Conservation (phyloP, 169 alveolate genomes). For the Cyclospora cayetanensis region DNA sequence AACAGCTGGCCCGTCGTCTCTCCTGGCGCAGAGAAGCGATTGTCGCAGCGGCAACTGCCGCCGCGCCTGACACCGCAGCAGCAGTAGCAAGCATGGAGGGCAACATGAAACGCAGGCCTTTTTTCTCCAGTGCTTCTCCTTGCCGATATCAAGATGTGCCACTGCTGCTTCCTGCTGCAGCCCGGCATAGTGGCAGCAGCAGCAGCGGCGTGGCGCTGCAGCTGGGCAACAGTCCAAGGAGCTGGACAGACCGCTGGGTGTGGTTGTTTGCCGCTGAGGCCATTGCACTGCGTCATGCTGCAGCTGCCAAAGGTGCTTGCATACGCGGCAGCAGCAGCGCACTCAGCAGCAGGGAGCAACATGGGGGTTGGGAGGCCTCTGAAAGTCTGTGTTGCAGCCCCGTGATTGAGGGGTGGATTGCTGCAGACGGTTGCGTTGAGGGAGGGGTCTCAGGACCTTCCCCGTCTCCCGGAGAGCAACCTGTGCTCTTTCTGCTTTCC, state of each 20-base stretch:
- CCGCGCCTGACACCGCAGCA: not conserved
- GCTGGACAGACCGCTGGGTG: slow-evolving; percentile 18
- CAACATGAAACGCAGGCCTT: not conserved
- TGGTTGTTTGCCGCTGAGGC: slow-evolving; percentile 20
- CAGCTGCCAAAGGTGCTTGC: not conserved
- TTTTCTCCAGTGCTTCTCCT: not conserved
- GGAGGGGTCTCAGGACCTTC: not conserved
- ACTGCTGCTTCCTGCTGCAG: not conserved
- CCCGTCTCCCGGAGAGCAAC: not conserved
- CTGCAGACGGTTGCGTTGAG: not conserved
- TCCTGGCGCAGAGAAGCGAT: not conserved
- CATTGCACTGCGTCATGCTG: not conserved
- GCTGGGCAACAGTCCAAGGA: not conserved
- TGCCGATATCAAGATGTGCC: not conserved
- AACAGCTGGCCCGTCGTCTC: not conserved
- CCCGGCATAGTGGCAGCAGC: slow-evolving; percentile 10
- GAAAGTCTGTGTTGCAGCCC: not conserved
- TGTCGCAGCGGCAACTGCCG: slow-evolving; percentile 10
- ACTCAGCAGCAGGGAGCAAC: not conserved
- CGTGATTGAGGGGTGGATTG: slow-evolving; percentile 1
- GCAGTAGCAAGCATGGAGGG: not conserved
- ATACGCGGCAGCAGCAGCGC: not conserved
- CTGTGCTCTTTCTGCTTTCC: not conserved
- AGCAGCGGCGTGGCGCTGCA: slow-evolving; percentile 37
- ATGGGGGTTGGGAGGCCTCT: not conserved